Base-by-base conservation (phyloP, 768 basidiomycete species). In the Termitomyces sp. region DNA sequence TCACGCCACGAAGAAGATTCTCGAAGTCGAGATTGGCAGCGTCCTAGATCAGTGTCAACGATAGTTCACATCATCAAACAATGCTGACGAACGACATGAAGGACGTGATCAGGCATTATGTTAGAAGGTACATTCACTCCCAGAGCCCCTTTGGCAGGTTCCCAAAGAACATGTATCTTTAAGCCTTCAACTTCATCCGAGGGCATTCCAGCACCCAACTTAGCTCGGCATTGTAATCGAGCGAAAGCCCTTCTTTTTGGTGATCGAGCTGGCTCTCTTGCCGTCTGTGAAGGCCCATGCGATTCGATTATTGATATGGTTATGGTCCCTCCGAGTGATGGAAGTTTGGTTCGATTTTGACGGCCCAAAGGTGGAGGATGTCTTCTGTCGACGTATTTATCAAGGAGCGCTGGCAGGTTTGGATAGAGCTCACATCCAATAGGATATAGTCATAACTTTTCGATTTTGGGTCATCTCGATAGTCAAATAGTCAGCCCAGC, bases 401-500 rank as follows among this genome's bases (percentile, higher is more conserved):
- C 20, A 62, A 40, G 14, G n/a, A 35, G 14, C 28, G 13, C 7
- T 4, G 54, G 28, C 14, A 43, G 4, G 12, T 56, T 40, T 28
- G 36, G 26, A 16, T 52, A 35, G 26, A 48, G 70, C 84, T 64
- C 68, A 94, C 93, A 89, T 76, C 95, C 95, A 98, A 69, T 98
- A 98, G n/a, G 84, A 84, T 28, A 87, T 80, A 6, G 77, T 81
- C 63, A 97, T 74, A 1, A 78, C 79, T 70, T 88, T 88, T 46
- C 88, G 79, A 64, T 87, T 81, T 33, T 82, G 77, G 23, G 80
- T 81, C 77, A 95, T 85, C 44, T 86, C 82, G 14, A 95, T 82
- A 4, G 79, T 78, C 35, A 97, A 70, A 66, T 83, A 87, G 13
- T 93, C 84, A 0, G 82, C 85, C 93, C 93, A 95, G n/a, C 93